Percentiles rank a stretch among this genome's conserved stretches.
These are phyloP conservation scores for Dorcoceras hygrometricum DNA, from an alignment of 257 asterid species.

Conservation along the genomic window DNA sequence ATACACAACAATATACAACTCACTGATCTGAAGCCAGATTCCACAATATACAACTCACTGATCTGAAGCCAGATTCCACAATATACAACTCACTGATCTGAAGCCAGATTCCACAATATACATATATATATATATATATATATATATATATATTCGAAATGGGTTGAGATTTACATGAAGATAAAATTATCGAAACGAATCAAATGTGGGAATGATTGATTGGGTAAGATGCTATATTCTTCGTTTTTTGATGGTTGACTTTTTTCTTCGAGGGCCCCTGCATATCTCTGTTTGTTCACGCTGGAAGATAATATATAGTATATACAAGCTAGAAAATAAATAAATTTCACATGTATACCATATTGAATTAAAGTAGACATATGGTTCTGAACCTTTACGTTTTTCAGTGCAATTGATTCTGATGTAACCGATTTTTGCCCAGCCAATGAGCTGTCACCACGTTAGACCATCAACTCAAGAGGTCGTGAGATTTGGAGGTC, in stretches of 20 bases:
- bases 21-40: not conserved
- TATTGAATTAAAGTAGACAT: no score
- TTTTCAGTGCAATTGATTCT: not conserved
- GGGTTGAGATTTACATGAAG: not conserved
- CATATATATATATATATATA: no score
- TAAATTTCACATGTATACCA: not conserved
- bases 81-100: no score
- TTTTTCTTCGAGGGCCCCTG: slow-evolving; percentile 27
- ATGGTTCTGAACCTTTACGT: not conserved
- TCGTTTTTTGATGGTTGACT: slow-evolving; percentile 56
- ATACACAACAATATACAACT: not conserved
- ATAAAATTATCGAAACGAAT: slow-evolving; percentile 27
- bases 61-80: no score
- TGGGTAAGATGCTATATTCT: slow-evolving; percentile 48
- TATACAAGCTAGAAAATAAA: no score
- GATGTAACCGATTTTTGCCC: no score
- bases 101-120: no score
- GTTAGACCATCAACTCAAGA: no score
- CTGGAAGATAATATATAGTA: not conserved
- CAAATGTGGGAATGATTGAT: slow-evolving; percentile 27
- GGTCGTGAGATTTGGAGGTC: no score
- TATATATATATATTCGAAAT: not conserved
- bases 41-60: no score
- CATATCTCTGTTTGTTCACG: slow-evolving; percentile 25
- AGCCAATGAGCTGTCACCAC: no score